Percentiles rank a stretch among this genome's conserved stretches.
These are phyloP conservation scores for Discostella stelligera DNA, from an alignment of 352 stramenopile genomes.

Conservation along the genomic window DNA sequence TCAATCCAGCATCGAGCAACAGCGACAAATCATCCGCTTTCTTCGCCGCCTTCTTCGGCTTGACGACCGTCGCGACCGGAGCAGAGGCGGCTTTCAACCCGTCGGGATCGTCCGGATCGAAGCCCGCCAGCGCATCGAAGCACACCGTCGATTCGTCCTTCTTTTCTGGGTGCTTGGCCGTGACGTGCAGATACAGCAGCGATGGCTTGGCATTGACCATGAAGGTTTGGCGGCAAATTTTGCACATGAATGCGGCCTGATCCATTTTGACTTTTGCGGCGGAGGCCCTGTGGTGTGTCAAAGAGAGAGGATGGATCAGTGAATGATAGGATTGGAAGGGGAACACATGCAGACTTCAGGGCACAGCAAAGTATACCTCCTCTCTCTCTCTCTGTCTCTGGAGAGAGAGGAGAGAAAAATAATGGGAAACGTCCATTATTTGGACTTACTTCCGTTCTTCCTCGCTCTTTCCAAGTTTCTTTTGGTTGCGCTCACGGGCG, in stretches of 20 bases:
- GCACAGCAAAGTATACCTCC: neutral
- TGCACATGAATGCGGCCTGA: conserved; percentile 69
- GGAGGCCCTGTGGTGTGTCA: conserved; percentile 38
- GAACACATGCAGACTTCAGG: neutral
- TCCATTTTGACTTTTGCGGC: conserved; percentile 68
- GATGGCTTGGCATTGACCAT: conserved; percentile 73
- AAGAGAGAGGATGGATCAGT: neutral
- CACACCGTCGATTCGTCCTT: conserved; percentile 49
- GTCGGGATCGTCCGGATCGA: conserved; percentile 74
- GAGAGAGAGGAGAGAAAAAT: neutral
- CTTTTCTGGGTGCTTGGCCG: conserved; percentile 65
- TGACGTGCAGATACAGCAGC: conserved; percentile 70
- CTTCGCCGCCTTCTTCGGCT: conserved; percentile 47
- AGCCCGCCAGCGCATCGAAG: conserved; percentile 69
- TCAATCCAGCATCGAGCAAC: conserved; percentile 61
- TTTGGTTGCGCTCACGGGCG: conserved; percentile 71
- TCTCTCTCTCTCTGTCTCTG: neutral
- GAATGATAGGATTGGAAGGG: neutral
- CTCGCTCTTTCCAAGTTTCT: conserved; percentile 75
- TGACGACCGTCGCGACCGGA: conserved; percentile 22
- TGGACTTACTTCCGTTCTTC: conserved; percentile 66
- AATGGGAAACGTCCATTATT: neutral
- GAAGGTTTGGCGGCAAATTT: conserved; percentile 78
- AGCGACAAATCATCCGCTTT: conserved; percentile 45
- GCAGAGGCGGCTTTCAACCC: conserved; percentile 47